phyloP scores from a whole-genome alignment of 768 basidiomycete genomes.

The Russula emetica region DNA sequence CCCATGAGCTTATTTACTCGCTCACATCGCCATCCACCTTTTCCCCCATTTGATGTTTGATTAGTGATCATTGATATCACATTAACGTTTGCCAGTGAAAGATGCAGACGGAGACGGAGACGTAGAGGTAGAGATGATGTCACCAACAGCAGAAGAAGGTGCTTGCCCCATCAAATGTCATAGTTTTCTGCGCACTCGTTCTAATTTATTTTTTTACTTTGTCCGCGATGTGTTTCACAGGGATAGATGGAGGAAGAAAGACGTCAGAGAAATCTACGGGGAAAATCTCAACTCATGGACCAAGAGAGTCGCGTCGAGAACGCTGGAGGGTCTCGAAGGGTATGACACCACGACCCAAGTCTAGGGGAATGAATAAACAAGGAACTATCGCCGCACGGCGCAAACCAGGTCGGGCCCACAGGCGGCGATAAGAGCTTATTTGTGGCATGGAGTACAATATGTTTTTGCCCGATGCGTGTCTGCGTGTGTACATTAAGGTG shows the following conservation, averaged over 20 bases:
- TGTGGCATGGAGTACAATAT: background rate
- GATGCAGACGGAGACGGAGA: conserved; percentile 2
- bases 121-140: conserved; percentile 1
- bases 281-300: conserved; percentile 76
- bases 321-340: conserved; percentile 83
- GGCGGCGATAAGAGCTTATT: conserved; percentile 52
- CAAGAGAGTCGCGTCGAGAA: conserved; percentile 70
- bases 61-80: conserved; percentile 1
- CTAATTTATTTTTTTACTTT: background rate
- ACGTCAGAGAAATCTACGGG: conserved; percentile 32
- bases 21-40: background rate
- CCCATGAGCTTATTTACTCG: background rate
- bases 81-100: conserved; percentile 4
- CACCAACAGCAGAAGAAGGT: conserved; percentile 16
- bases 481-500: no score
- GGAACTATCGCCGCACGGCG: conserved; percentile 55
- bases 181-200: background rate
- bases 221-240: conserved; percentile 44
- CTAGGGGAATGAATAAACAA: conserved; percentile 61
- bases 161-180: background rate
- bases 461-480: background rate
- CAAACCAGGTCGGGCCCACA: conserved; percentile 65
- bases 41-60: background rate
- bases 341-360: conserved; percentile 47
- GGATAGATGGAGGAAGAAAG: conserved; percentile 42